phyloP scores from a whole-genome alignment of 441 rosid genomes.

The Dalechampia spathulata region DNA sequence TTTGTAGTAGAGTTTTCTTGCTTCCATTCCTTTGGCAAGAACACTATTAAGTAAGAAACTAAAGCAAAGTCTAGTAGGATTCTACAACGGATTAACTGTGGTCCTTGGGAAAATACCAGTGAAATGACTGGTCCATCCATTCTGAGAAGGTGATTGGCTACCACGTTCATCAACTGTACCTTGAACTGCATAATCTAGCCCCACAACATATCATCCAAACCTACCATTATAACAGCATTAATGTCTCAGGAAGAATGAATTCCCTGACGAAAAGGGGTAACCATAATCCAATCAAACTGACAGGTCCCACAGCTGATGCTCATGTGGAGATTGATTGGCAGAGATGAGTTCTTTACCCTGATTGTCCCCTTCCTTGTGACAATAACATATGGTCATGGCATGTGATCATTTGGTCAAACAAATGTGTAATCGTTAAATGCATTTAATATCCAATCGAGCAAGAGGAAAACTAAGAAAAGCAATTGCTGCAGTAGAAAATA shows the following conservation, averaged over 20 bases:
- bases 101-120: slow-evolving; percentile 8
- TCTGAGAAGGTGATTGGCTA: slow-evolving; percentile 13
- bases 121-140: slow-evolving; percentile 4
- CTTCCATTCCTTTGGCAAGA: no score
- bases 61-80: no score
- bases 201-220: slow-evolving; percentile 5
- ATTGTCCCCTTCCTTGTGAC: no score
- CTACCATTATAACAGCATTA: neutral
- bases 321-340: neutral
- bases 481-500: no score
- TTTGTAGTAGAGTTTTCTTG: no score
- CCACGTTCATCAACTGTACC: neutral
- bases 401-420: slow-evolving; percentile 7
- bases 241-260: neutral
- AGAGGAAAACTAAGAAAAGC: no score
- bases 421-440: neutral
- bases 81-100: slow-evolving; percentile 2
- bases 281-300: slow-evolving; percentile 8
- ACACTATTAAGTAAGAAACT: no score
- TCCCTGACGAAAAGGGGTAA: slow-evolving; percentile 11
- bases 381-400: neutral
- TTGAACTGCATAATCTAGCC: slow-evolving; percentile 1
- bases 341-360: no score
- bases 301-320: slow-evolving; percentile 17
- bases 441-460: no score